phyloP scores from a whole-genome alignment of 2,329 filamentous ascomycete species.

The Diplodia seriata region DNA sequence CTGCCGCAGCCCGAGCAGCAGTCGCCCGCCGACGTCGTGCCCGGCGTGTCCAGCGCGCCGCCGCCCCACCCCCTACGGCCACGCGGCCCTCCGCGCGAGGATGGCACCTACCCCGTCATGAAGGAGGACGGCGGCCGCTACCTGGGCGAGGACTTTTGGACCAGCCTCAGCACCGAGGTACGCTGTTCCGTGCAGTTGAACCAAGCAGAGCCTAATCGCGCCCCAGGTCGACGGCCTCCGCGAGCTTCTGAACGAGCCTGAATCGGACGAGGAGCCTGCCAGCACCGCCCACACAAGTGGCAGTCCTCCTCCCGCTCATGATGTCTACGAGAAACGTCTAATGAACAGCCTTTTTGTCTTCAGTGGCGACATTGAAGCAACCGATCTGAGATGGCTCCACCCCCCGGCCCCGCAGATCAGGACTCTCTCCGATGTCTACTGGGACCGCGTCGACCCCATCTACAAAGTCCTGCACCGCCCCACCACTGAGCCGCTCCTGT shows the following conservation, averaged over 20 bases:
- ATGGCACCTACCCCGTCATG: slow-evolving; percentile 31
- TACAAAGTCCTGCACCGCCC: slow-evolving; percentile 77
- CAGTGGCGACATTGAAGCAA: slow-evolving; percentile 33
- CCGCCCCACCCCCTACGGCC: slow-evolving; percentile 9
- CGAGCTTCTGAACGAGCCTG: slow-evolving; percentile 42
- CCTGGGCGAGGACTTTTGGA: slow-evolving; percentile 46
- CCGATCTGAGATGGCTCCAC: slow-evolving; percentile 53
- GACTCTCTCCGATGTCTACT: slow-evolving; percentile 74
- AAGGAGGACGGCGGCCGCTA: slow-evolving; percentile 36
- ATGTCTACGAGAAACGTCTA: slow-evolving; percentile 35
- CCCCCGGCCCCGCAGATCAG: slow-evolving; percentile 71
- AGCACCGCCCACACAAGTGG: not conserved
- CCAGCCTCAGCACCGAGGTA: slow-evolving; percentile 42
- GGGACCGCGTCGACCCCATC: slow-evolving; percentile 76
- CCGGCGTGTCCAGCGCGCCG: not conserved
- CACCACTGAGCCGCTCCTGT: slow-evolving; percentile 60
- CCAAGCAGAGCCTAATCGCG: not conserved
- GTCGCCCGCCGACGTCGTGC: not conserved
- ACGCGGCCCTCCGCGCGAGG: slow-evolving; percentile 17
- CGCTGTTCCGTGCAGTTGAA: slow-evolving; percentile 34
- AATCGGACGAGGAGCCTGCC: slow-evolving; percentile 40
- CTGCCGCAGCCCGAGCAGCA: not conserved
- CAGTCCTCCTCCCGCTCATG: slow-evolving; percentile 26
- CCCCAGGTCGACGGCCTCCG: slow-evolving; percentile 32
- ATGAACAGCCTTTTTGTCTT: slow-evolving; percentile 37